Base-by-base conservation (phyloP, 2,329 filamentous ascomycete species). In the Alternaria brassicae region DNA sequence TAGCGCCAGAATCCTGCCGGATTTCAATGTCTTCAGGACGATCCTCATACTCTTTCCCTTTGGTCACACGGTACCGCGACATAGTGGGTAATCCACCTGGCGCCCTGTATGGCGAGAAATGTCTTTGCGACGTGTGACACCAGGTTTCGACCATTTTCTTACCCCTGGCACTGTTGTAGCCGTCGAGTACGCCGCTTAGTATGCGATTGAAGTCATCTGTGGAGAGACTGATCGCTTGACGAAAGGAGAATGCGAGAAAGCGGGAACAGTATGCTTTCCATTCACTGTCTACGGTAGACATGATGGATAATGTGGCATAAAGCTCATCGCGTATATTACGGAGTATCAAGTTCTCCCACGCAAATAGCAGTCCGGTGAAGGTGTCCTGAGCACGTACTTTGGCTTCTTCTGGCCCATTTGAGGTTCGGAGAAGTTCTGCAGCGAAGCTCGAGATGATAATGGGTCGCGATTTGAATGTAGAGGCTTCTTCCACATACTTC, bases 141-240 rank as follows among this genome's bases (percentile, higher is more conserved):
- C 84, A 87, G 34, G 72, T 73, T 9, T 81, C 71, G 56, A 84
- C 83, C 32, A 87, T 64, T 4, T 67, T 73, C 56, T 77, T 81
- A 58, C 84, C 88, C 32, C 77, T 77, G 9, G 62, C 55, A 56
- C 80, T 83, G 53, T 83, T 84, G 45, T 82, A 80, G 0, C 77
- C 77, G 27, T 82, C 79, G 3, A 85, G 81, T 8, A 88, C 77
- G n/a, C 83, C 85, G 41, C 81, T 77, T 6, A 90, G 81, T 6
- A 87, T 61, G 17, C 70, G 67, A 60, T 86, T 83, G 78, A 88
- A 87, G 6, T 82, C 73, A 3, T 72, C 68, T 0, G 78, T 66
- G 15, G 69, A 68, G 12, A 78, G 63, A 32, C 53, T 68, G 42
- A 77, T 61, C 10, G 21, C 49, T 54, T 73, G 70, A 15, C 71